phyloP scores from a whole-genome alignment of 164 flowering plant genomes.

The Macadamia integrifolia region DNA sequence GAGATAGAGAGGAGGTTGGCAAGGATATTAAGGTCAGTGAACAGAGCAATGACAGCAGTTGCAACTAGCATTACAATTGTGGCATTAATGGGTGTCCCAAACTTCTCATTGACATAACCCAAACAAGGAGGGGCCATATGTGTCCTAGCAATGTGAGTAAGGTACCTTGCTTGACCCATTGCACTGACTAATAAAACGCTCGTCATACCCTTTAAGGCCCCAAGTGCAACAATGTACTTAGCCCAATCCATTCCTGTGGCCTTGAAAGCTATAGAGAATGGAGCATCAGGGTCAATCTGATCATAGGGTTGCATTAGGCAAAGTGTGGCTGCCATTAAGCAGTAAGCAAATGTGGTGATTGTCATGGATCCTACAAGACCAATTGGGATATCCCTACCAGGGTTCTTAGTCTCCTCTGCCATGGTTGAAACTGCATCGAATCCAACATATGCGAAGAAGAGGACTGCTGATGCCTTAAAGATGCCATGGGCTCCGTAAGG shows the following conservation, averaged over 20 bases:
- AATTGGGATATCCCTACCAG: slow-evolving; percentile 51
- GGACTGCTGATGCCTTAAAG: slow-evolving; percentile 40
- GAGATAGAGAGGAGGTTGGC: slow-evolving; percentile 61
- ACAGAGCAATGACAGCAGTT: slow-evolving; percentile 52
- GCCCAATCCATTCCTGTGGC: slow-evolving; percentile 58
- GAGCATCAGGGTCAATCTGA: slow-evolving; percentile 37
- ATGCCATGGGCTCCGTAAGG: slow-evolving; percentile 47
- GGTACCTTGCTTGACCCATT: slow-evolving; percentile 70
- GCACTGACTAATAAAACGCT: slow-evolving; percentile 50
- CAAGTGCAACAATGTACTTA: slow-evolving; percentile 54
- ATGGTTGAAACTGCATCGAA: slow-evolving; percentile 55
- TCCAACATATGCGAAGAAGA: slow-evolving; percentile 58
- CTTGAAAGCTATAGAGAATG: slow-evolving; percentile 53
- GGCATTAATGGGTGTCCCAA: slow-evolving; percentile 70
- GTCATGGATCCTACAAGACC: slow-evolving; percentile 50
- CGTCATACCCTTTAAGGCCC: slow-evolving; percentile 72
- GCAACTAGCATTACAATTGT: slow-evolving; percentile 45
- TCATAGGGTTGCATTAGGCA: slow-evolving; percentile 45
- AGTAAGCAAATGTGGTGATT: slow-evolving; percentile 26
- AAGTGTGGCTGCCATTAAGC: slow-evolving; percentile 33
- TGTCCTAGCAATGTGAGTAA: slow-evolving; percentile 76
- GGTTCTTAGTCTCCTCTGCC: slow-evolving; percentile 60
- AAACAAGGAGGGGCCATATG: slow-evolving; percentile 77
- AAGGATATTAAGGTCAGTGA: slow-evolving; percentile 46
- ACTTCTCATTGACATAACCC: slow-evolving; percentile 33